These are phyloP conservation scores for Colletotrichum higginsianum DNA, from an alignment of 2,329 filamentous ascomycete genomes.

Conservation along the genomic window DNA sequence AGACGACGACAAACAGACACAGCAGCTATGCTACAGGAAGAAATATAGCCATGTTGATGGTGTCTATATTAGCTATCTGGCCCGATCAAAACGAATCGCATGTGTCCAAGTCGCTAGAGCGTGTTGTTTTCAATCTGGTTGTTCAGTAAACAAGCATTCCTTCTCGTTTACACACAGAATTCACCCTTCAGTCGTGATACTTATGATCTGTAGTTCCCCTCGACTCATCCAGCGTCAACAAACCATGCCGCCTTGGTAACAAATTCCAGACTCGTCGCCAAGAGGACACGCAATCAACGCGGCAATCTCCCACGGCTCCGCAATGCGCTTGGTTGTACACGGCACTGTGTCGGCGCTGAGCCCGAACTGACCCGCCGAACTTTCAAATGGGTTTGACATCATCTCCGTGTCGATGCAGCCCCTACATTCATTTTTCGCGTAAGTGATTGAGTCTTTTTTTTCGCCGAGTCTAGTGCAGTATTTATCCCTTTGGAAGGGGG, in stretches of 20 bases:
- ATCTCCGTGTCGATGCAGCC: conserved; percentile 49
- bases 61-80: background rate
- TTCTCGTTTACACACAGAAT: background rate
- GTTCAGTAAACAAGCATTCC: background rate
- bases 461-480: too few species aligned
- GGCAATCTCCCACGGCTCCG: conserved; percentile 49
- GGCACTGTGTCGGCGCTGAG: conserved; percentile 41
- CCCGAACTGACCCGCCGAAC: conserved; percentile 40
- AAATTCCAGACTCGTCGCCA: conserved; percentile 51
- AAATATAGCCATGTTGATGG: background rate
- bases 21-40: background rate
- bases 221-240: conserved; percentile 54
- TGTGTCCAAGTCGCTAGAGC: background rate
- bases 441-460: background rate
- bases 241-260: conserved; percentile 45
- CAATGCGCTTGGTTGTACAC: conserved; percentile 48
- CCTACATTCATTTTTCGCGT: conserved; percentile 18
- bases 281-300: conserved; percentile 50
- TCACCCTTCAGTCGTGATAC: background rate
- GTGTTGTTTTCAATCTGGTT: too few species aligned
- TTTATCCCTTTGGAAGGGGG: too few species aligned
- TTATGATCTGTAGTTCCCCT: conserved; percentile 54
- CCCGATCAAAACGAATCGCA: too few species aligned
- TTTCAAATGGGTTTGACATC: conserved; percentile 47
- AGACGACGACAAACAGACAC: background rate